phyloP scores from a whole-genome alignment of 1,139 yeast species.

The Debaryomyces subglobosus region DNA sequence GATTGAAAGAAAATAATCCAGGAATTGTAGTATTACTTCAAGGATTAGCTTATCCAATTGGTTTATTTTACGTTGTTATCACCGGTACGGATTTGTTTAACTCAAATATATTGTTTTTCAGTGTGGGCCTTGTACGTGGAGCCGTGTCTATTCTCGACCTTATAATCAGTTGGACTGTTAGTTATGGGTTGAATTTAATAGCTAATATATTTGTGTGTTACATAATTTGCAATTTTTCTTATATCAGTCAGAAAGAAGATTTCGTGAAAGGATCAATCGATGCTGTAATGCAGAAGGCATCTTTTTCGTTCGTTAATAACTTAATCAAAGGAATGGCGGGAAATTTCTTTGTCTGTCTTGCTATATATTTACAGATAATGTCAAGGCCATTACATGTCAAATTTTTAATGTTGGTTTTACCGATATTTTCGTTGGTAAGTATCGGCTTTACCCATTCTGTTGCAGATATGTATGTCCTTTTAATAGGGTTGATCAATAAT shows the following conservation, averaged over 20 bases:
- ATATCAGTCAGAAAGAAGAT: constrained; percentile 39
- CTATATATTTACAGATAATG: constrained; percentile 74
- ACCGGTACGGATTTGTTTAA: constrained; percentile 77
- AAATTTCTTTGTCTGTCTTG: constrained; percentile 73
- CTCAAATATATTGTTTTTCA: constrained; percentile 69
- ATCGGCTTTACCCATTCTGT: constrained; percentile 79
- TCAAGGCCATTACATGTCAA: constrained; percentile 83
- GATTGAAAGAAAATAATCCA: constrained; percentile 43
- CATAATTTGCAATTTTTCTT: constrained; percentile 59
- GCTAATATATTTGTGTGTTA: constrained; percentile 68
- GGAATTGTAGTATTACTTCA: constrained; percentile 58
- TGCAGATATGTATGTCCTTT: constrained; percentile 74
- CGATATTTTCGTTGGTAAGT: constrained; percentile 72
- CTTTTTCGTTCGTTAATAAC: constrained; percentile 56
- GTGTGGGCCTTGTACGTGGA: constrained; percentile 66
- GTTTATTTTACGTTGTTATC: constrained; percentile 70
- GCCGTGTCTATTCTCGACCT: constrained; percentile 69
- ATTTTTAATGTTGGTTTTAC: constrained; percentile 61
- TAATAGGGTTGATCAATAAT: constrained; percentile 67
- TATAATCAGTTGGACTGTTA: constrained; percentile 66
- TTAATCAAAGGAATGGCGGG: constrained; percentile 71
- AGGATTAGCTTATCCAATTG: constrained; percentile 66
- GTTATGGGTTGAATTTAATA: constrained; percentile 67
- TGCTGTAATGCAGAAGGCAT: constrained; percentile 50
- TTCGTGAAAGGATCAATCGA: constrained; percentile 51